Evolutionary conservation across 2,329 filamentous ascomycete species (phyloP).

Genomic region (Colletotrichum sp.): DNA sequence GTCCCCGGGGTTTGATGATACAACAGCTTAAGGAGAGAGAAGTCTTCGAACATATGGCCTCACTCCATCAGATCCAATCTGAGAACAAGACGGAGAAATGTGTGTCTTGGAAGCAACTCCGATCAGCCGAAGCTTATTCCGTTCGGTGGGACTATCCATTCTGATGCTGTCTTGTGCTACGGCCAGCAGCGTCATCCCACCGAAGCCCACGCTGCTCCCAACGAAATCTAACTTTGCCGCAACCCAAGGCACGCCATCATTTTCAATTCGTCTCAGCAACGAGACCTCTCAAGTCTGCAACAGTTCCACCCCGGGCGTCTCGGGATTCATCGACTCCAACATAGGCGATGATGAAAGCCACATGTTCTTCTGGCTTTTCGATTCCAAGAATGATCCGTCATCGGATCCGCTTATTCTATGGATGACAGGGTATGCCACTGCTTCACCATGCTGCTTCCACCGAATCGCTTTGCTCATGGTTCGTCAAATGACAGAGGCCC

Average conservation of each 20-base stretch:
- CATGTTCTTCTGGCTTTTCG: slow-evolving; percentile 3
- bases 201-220: background rate
- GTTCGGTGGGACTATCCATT: background rate
- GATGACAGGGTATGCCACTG: background rate
- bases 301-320: background rate
- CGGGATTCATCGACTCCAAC: background rate
- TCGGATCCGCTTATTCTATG: background rate
- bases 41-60: background rate
- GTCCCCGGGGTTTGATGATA: background rate
- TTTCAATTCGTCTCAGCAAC: background rate
- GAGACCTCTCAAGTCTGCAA: background rate
- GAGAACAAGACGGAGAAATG: background rate
- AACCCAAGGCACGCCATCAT: background rate
- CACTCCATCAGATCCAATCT: background rate
- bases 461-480: background rate
- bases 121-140: background rate
- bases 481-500: background rate
- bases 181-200: background rate
- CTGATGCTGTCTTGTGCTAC: background rate
- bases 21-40: background rate
- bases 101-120: background rate
- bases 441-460: background rate
- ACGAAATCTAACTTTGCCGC: background rate
- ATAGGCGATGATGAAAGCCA: background rate
- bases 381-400: background rate